Base-by-base conservation (phyloP, 139 green algal species). In the Ettlia oleoabundans region DNA sequence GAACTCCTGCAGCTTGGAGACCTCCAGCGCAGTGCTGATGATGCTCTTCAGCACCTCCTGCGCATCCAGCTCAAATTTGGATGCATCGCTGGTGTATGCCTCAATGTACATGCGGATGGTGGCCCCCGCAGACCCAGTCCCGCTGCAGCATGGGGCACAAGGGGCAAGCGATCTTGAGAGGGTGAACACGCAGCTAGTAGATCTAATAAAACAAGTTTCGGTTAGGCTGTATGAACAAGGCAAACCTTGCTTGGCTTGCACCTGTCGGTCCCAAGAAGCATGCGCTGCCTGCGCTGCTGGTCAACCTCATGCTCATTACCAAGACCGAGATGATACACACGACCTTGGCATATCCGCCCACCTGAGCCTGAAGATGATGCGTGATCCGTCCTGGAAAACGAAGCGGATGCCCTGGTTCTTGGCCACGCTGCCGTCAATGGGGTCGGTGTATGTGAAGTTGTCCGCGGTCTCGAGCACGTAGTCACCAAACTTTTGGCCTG, bases 101-200 rank as follows among this genome's bases (percentile, higher is more conserved):
- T 99, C 97, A 81, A 99, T 96, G 93, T 99, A 99, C 89, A 99
- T 52, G 30, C 97, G 91, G 78, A 99, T 94, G 76, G 97, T 99
- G 69, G 97, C 96, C 30, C 97, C 97, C 51, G 86, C 85, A 53
- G 92, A 97, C 71, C 96, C 96, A 13, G 96, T 98, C 72, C 96
- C 95, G 2, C 91, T 79, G 72, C 72, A 47, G 32, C 3, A 38
- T 1, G 5, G 96, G 15, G 55, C 18, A n/a, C 55, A n/a, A 2
- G 19, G 42, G 4, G 19, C 2, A 62, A n/a, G 10, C 13, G 24
- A 22, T 7, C 2, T 1, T 1, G 35, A 40, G 24, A 58, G 19
- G 67, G 22, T 22, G 30, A 22, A 5, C 21, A 15, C 10, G 47
- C 47, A 58, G 47, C 47, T 24, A 58, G 47, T 58, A 58, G 10